phyloP scores from a whole-genome alignment of 345 rosid genomes.

The Atalantia buxifolia region DNA sequence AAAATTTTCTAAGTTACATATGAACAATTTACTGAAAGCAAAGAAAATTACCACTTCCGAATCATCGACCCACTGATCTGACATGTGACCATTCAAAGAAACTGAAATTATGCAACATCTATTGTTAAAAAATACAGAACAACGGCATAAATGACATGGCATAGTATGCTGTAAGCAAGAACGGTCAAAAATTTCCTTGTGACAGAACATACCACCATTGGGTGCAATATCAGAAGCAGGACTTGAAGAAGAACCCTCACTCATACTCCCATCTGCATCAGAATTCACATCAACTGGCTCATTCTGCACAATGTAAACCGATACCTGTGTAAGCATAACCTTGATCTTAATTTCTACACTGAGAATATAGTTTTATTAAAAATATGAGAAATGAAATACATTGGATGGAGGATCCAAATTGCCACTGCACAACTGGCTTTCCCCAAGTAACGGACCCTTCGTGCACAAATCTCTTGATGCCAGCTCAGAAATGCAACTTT shows the following conservation, averaged over 20 bases:
- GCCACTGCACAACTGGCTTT: slow-evolving; percentile 31
- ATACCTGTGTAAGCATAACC: slow-evolving; percentile 7
- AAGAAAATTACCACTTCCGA: slow-evolving; percentile 43
- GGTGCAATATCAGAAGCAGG: slow-evolving; percentile 46
- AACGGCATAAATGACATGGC: slow-evolving; percentile 6
- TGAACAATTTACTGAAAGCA: background rate
- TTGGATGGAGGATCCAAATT: slow-evolving; percentile 42
- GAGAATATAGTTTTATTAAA: slow-evolving; percentile 14
- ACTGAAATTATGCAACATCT: slow-evolving; percentile 38
- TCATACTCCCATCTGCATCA: slow-evolving; percentile 45
- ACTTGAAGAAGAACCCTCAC: slow-evolving; percentile 48
- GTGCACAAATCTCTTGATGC: slow-evolving; percentile 33
- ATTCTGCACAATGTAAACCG: slow-evolving; percentile 37
- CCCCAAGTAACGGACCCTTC: slow-evolving; percentile 37
- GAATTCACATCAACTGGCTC: slow-evolving; percentile 46
- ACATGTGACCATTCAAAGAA: slow-evolving; percentile 23
- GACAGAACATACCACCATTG: slow-evolving; percentile 37
- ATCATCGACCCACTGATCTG: slow-evolving; percentile 25
- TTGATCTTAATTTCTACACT: slow-evolving; percentile 1
- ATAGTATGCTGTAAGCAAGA: background rate
- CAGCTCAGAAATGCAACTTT: slow-evolving; percentile 29
- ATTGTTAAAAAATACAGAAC: slow-evolving; percentile 26
- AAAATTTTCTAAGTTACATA: background rate
- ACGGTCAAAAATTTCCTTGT: background rate
- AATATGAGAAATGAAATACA: slow-evolving; percentile 36